Evolutionary conservation across 163 green algal species (phyloP).

Genomic region (Volvox carteri): DNA sequence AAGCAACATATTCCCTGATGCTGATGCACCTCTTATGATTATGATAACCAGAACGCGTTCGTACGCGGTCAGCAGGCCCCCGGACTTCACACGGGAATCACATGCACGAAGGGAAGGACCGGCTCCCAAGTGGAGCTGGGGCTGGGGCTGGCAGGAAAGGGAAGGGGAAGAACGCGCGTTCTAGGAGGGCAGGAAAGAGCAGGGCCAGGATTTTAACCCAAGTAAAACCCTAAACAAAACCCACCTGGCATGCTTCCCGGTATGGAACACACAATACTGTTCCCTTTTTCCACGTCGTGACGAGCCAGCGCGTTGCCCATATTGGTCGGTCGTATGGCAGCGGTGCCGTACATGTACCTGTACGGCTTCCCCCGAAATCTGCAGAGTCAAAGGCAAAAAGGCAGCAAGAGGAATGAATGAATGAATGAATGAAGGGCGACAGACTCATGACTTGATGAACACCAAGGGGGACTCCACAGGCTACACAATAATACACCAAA

Average conservation of each 20-base stretch:
- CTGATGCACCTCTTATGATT: background rate
- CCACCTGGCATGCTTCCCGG: constrained; percentile 56
- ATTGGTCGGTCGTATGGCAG: constrained; percentile 76
- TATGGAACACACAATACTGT: constrained; percentile 76
- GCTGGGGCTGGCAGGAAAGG: too few species aligned
- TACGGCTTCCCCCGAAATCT: constrained; percentile 39
- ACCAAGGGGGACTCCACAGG: too few species aligned
- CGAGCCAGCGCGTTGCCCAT: constrained; percentile 84
- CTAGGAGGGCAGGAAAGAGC: too few species aligned
- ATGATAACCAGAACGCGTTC: too few species aligned
- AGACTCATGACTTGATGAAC: too few species aligned
- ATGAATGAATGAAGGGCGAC: too few species aligned
- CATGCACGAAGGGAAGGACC: background rate
- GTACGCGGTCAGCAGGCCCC: background rate
- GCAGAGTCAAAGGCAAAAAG: background rate
- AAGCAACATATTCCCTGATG: background rate
- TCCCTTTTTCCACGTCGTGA: constrained; percentile 69
- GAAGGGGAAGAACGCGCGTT: too few species aligned
- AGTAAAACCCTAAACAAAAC: background rate
- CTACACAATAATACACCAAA: too few species aligned
- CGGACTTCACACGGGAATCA: background rate
- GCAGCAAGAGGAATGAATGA: constrained; percentile 4
- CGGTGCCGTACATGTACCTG: constrained; percentile 77
- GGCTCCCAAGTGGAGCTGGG: background rate
- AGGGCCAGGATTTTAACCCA: background rate